phyloP scores from a whole-genome alignment of 2,329 filamentous ascomycete species.

The Metarhizium album region DNA sequence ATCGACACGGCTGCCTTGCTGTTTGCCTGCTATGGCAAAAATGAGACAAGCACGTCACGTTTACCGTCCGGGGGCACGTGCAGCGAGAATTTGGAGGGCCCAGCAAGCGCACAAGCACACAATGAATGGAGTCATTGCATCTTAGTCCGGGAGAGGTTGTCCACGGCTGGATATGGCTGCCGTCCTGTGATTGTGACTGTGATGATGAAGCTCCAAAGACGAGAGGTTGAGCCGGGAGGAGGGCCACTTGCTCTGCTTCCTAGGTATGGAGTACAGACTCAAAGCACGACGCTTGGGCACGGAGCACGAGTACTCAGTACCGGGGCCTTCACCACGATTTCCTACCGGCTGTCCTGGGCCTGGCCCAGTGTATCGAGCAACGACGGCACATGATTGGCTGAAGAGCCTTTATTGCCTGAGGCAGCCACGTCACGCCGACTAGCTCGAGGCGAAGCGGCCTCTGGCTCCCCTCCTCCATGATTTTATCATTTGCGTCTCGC shows the following conservation, averaged over 20 bases:
- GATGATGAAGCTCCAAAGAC: background rate
- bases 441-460: background rate
- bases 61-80: background rate
- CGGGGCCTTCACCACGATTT: conserved; percentile 1
- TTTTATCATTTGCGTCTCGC: conserved; percentile 7
- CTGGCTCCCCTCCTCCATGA: background rate
- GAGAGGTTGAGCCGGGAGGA: background rate
- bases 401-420: conserved; percentile 1
- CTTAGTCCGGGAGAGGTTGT: background rate
- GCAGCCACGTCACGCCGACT: background rate
- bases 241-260: too few species aligned
- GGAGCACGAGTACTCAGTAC: background rate
- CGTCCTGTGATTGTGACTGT: background rate
- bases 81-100: background rate
- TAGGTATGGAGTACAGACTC: too few species aligned
- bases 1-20: background rate
- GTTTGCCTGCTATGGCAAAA: background rate
- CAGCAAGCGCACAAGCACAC: background rate
- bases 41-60: background rate
- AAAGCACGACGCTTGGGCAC: too few species aligned
- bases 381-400: conserved; percentile 5
- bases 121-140: background rate
- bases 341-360: background rate
- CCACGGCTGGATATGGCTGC: background rate
- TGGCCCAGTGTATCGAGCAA: background rate